These are phyloP conservation scores for Balakata baccata DNA, from an alignment of 345 rosid species.

Conservation along the genomic window DNA sequence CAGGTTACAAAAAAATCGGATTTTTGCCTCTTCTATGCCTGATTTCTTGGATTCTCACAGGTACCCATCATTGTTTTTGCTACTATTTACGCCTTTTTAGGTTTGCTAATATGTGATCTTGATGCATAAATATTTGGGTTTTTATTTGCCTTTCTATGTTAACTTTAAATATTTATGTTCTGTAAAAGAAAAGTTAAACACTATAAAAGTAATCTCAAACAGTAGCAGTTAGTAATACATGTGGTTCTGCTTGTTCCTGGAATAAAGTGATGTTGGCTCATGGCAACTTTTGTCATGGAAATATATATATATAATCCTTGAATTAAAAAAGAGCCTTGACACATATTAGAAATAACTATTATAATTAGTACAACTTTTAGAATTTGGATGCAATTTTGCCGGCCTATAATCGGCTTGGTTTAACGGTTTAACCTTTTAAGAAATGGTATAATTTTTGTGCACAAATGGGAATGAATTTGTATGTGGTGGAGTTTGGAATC, in stretches of 20 bases:
- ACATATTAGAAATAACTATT: neutral
- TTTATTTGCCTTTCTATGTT: neutral
- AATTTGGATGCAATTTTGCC: neutral
- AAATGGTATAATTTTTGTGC: neutral
- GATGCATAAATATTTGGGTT: neutral
- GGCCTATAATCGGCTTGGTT: conserved; percentile 14
- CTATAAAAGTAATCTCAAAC: neutral
- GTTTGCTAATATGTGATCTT: neutral
- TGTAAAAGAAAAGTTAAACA: neutral
- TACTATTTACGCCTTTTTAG: neutral
- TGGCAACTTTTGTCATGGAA: conserved; percentile 17
- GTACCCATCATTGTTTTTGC: conserved; percentile 23
- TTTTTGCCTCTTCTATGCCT: conserved; percentile 22
- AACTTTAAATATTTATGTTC: neutral
- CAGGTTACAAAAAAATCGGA: conserved; percentile 19
- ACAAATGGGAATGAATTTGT: neutral
- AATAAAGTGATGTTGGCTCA: conserved; percentile 10
- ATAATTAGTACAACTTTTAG: neutral
- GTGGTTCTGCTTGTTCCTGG: conserved; percentile 10
- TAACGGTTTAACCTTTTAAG: neutral
- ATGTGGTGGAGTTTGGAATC: neutral
- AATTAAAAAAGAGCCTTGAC: neutral
- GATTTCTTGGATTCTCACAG: conserved; percentile 33
- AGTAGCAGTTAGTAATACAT: conserved; percentile 9
- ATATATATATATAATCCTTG: too few relatives aligned